phyloP scores from a whole-genome alignment of 148 eudicot genomes.

The Rhododendron ovatum region DNA sequence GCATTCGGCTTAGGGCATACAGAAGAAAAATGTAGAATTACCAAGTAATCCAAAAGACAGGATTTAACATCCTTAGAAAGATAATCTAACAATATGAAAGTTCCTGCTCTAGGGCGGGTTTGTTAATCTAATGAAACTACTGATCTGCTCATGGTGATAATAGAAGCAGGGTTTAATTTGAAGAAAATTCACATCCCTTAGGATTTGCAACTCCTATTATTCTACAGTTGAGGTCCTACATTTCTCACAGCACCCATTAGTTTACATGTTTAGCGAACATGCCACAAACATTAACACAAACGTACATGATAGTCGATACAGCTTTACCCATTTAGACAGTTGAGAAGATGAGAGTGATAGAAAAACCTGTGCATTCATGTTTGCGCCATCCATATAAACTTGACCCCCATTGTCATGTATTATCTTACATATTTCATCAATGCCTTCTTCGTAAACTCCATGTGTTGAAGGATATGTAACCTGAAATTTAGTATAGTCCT shows the following conservation, averaged over 20 bases:
- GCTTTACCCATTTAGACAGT: neutral
- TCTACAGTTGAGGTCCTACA: neutral
- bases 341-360: neutral
- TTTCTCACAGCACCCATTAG: neutral
- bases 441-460: constrained; percentile 98
- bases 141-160: neutral
- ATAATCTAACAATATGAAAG: neutral
- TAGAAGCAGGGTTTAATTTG: neutral
- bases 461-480: constrained; percentile 99
- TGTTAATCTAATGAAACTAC: neutral
- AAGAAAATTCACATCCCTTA: neutral
- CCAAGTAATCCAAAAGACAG: neutral
- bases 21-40: neutral
- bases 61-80: neutral
- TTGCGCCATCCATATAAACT: constrained; percentile 99
- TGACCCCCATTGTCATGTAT: constrained; percentile 98
- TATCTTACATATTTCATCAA: constrained; percentile 93
- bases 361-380: constrained; percentile 98
- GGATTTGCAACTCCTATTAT: neutral
- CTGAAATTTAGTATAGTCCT: constrained; percentile 29
- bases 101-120: neutral
- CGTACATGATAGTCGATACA: neutral
- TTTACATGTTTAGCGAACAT: neutral
- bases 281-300: neutral
- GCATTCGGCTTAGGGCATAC: neutral